Base-by-base conservation (phyloP, 2,329 filamentous ascomycete species). In the Colletotrichum liriopes region DNA sequence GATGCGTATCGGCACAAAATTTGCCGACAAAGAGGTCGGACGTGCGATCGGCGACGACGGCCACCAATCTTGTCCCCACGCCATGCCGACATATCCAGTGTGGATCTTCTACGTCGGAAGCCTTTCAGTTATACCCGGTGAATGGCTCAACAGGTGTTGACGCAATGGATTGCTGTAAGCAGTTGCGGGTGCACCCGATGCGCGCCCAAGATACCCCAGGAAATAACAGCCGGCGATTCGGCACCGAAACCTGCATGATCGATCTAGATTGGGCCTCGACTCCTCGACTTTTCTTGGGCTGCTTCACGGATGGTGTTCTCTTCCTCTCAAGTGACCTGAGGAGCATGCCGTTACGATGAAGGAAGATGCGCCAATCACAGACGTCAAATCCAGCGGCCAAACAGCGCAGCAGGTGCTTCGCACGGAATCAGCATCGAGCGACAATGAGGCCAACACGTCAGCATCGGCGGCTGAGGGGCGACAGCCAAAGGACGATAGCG, bases 1-100 rank as follows among this genome's bases (percentile, higher is more conserved):
- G 58, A 47, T 35, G 52, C 65, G 51, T 47, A 65, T 74, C 73
- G 73, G 73, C 71, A 60, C 66, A 71, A 68, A 71, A 71, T 5
- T 35, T 73, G 66, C 73, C 73, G 73, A 74, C 65, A 65, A 61
- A 69, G 59, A 56, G 18, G 35, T 39, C 39, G 29, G 52, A 26
- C 29, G 26, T 52, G 45, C 39, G 65, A 69, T 72, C 65, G 65
- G 69, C 59, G 35, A 60, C 32, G 41, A 41, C 41, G 43, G n/a
- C 51, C 39, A 37, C 68, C 52, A 69, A 63, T 72, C 69, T 52
- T 52, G 43, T 45, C 23, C n/a, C 26, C 43, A 3, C 52, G 16
- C 29, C n/a, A 39, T 69, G 69, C 69, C 65, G 65, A 72, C 51
- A 59, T 64, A 69, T 41, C 69, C 45, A 58, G 41, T 23, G 69